Conservation (phyloP, 768 basidiomycete species). For the Amanita jacksonii region DNA sequence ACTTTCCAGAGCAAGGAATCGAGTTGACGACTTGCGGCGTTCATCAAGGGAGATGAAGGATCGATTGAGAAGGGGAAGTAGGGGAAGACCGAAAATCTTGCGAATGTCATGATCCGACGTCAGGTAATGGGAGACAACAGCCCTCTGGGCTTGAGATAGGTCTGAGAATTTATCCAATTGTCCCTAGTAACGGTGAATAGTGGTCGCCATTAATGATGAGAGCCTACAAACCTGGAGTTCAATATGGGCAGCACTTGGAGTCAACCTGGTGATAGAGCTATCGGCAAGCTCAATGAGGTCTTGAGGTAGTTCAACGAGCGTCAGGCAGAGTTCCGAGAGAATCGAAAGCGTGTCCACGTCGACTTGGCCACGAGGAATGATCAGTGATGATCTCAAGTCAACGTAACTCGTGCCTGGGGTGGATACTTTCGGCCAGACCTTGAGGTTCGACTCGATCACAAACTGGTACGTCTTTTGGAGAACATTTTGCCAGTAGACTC, state of each 20-base stretch:
- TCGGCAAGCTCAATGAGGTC: constrained; percentile 23
- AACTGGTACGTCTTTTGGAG: constrained; percentile 19
- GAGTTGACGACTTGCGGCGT: neutral
- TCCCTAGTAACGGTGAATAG: constrained; percentile 9
- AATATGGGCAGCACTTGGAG: constrained; percentile 22
- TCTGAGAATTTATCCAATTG: constrained; percentile 8
- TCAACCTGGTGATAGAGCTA: constrained; percentile 12
- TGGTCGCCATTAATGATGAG: neutral
- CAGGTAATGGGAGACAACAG: constrained; percentile 23
- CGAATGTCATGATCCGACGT: constrained; percentile 22
- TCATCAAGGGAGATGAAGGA: neutral
- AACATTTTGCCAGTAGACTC: constrained; percentile 28
- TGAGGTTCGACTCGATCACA: constrained; percentile 13
- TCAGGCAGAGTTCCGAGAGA: constrained; percentile 24
- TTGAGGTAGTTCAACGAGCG: constrained; percentile 25
- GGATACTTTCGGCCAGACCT: constrained; percentile 7
- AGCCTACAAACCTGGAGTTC: constrained; percentile 21
- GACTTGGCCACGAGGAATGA: constrained; percentile 18
- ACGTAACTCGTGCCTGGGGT: neutral
- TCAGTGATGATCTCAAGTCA: constrained; percentile 11
- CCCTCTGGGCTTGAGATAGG: constrained; percentile 6
- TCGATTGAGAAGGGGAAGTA: constrained; percentile 22
- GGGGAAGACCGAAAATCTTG: constrained; percentile 27
- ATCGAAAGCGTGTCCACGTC: constrained; percentile 16
- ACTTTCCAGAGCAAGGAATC: constrained; percentile 20